Conservation (phyloP, 1,284 basidiomycete species). For the Microbotryomycetes sp. region DNA sequence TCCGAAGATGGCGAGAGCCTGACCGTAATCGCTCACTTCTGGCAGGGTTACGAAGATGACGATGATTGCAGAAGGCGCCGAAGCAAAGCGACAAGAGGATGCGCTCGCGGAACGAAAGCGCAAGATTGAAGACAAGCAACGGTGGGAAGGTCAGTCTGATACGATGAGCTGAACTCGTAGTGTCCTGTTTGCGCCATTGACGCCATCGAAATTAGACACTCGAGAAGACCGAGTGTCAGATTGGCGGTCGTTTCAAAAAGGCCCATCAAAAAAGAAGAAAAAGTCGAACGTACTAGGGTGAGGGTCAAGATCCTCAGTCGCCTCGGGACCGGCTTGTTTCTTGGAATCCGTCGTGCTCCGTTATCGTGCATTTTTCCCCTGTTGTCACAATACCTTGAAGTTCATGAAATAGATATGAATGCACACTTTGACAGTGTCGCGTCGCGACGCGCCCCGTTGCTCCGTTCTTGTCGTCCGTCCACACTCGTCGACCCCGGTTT, state of each 20-base stretch:
- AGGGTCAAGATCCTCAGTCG: background rate
- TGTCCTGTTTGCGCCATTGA: no score
- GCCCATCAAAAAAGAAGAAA: slow-evolving; percentile 74
- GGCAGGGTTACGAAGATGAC: slow-evolving; percentile 45
- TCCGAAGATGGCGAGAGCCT: background rate
- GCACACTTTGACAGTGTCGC: background rate
- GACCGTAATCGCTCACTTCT: no score
- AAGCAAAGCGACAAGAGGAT: slow-evolving; percentile 47
- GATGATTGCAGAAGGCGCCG: slow-evolving; percentile 51
- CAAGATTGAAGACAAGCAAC: slow-evolving; percentile 46
- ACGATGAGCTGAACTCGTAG: background rate
- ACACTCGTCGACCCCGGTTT: background rate
- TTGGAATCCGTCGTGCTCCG: no score
- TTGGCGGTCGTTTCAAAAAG: slow-evolving; percentile 34
- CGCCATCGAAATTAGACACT: slow-evolving; percentile 15
- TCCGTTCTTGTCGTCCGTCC: background rate
- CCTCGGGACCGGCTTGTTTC: no score
- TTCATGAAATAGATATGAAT: no score
- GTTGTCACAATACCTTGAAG: no score
- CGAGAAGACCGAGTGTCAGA: slow-evolving; percentile 33
- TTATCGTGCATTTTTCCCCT: no score
- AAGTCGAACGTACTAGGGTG: slow-evolving; percentile 46
- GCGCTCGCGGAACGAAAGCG: slow-evolving; percentile 41
- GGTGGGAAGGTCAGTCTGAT: slow-evolving; percentile 47
- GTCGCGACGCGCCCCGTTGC: background rate